Evolutionary conservation across 2,329 filamentous ascomycete species (phyloP), one percentile per base, ranked within the genome.

Genomic region (Allantophomopsis lycopodina): DNA sequence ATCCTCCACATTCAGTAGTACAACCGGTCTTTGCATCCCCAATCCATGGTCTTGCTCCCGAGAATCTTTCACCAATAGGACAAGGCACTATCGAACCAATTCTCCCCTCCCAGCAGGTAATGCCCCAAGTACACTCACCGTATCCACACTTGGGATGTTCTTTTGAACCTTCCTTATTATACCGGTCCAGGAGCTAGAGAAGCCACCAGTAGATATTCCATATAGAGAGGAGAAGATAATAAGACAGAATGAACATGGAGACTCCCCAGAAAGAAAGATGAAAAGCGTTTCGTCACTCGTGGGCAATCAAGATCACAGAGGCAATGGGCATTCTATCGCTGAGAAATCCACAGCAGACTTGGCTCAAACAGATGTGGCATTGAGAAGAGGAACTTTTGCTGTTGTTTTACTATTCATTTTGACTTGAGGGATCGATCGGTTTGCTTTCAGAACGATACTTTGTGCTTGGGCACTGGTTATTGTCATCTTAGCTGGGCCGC

Each of bases 391-490:
- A n/a, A n/a, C n/a, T n/a, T 21, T 63, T 0, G 71, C 70, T 31
- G 63, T 71, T 30, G 50, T 65, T 1, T 49, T 74, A 5, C 71
- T 71, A 10, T 60, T 77, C 33, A 46, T 77, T 3, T 58, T 79
- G 32, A 62, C 72, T 39, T 54, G 54, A 35, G 58, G 77, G 12
- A 68, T 79, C 8, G 55, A 60, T 30, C 49, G 52, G 3, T 66
- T 66, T 37, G 73, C 71, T 3, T 69, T 69, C 47, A 60, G 62
- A n/a, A 66, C 62, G 1, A 74, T 74, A 0, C 53, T 78, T 40
- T 62, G 66, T 31, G 56, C 69, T 17, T 78, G 71, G 68, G 60
- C 70, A 0, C 56, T 64, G 11, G 47, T 68, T 2, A 57, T 68
- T 36, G 66, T 74, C 21, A 53, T 65, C 38, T 42, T 74, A 13